A percentile compares a stretch with the other conserved stretches of the same genome.
These are phyloP conservation scores for Asclepias syriaca DNA, from an alignment of 257 asterid species.

Conservation along the genomic window DNA sequence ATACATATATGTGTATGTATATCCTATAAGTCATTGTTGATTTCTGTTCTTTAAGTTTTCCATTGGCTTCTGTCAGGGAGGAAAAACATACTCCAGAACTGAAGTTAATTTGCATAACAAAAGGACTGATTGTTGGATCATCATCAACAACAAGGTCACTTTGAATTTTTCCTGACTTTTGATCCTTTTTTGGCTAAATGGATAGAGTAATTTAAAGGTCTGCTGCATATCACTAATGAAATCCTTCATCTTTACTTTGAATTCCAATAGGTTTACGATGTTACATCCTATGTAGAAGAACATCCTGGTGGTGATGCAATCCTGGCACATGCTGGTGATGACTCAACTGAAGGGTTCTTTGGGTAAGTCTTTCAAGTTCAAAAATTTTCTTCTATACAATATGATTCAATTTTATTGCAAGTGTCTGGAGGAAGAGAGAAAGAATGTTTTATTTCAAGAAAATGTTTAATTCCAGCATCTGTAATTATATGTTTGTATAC, in stretches of 20 bases:
- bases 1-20: too few relatives aligned
- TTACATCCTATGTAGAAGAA: constrained; percentile 86
- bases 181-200: background rate
- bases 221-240: background rate
- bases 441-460: background rate
- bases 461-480: background rate
- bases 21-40: background rate
- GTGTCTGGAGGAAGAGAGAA: background rate
- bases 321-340: constrained; percentile 84
- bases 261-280: constrained; percentile 71
- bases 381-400: background rate
- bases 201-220: background rate
- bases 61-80: constrained; percentile 31
- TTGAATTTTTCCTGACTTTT: constrained; percentile 5
- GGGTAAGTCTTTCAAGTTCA: constrained; percentile 40
- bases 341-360: constrained; percentile 82
- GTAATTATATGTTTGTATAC: background rate
- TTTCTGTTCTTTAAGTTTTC: constrained; percentile 2
- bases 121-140: constrained; percentile 93
- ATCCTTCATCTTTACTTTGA: background rate
- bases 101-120: constrained; percentile 77
- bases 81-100: constrained; percentile 51
- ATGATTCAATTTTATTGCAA: background rate
- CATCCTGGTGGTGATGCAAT: constrained; percentile 99
- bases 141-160: constrained; percentile 79